A percentile compares a stretch with the other conserved stretches of the same genome.
Conservation (phyloP, 371 early-diverging fungal genomes). For the Mucor plumbeus region DNA sequence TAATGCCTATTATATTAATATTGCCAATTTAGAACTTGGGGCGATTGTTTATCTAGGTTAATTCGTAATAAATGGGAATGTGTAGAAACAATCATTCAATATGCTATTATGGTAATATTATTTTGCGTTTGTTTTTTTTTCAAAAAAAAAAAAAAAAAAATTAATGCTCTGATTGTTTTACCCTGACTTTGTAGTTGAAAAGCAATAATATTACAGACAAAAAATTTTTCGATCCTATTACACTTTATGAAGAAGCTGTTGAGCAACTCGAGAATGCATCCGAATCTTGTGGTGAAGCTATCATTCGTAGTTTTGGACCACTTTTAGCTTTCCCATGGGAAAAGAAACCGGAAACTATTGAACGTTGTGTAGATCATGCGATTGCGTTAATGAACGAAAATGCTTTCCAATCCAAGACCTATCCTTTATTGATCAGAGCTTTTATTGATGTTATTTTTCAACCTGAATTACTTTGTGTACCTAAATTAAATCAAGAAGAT, state of each 20-base stretch:
- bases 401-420: constrained; percentile 41
- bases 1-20: neutral
- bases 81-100: constrained; percentile 35
- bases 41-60: constrained; percentile 40
- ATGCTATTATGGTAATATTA: constrained; percentile 27
- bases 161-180: too few relatives aligned
- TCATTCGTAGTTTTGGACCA: constrained; percentile 39
- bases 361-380: constrained; percentile 37
- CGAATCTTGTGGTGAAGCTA: constrained; percentile 44
- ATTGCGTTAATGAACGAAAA: constrained; percentile 47
- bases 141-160: too few relatives aligned
- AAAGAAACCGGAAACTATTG: constrained; percentile 35
- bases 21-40: constrained; percentile 35
- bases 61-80: constrained; percentile 49
- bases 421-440: constrained; percentile 41
- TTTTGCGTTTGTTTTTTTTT: too few relatives aligned
- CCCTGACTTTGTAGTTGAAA: neutral
- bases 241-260: constrained; percentile 38
- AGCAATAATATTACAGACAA: neutral
- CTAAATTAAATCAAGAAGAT: constrained; percentile 38
- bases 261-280: constrained; percentile 51
- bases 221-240: constrained; percentile 35
- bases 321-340: constrained; percentile 40
- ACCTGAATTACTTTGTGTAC: constrained; percentile 31
- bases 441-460: constrained; percentile 46